Conservation (phyloP, 2,329 filamentous ascomycete genomes). For the Penicillium sp. region DNA sequence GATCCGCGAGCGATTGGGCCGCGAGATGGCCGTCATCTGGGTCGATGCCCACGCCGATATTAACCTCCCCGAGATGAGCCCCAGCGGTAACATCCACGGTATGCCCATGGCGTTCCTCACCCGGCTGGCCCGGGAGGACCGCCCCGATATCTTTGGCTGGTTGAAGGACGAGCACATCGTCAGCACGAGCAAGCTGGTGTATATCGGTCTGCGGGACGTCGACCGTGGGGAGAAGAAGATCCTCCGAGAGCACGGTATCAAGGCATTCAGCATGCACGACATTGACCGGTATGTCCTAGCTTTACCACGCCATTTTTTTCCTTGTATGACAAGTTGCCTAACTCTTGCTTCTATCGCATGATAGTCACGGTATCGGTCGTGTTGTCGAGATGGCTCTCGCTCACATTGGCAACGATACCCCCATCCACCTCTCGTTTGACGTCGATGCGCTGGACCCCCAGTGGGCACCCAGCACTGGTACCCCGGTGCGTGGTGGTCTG, state of each 20-base stretch:
- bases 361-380: conserved; percentile 84
- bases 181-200: conserved; percentile 84
- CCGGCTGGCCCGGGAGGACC: conserved; percentile 75
- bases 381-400: conserved; percentile 98
- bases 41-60: conserved; percentile 98
- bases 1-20: conserved; percentile 74
- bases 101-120: conserved; percentile 96
- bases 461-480: conserved; percentile 95
- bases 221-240: conserved; percentile 94
- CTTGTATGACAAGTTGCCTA: background rate
- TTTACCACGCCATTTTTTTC: background rate
- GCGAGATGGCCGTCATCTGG: conserved; percentile 95
- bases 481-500: conserved; percentile 87
- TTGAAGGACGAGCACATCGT: conserved; percentile 62
- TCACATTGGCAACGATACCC: conserved; percentile 90
- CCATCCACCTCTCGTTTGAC: conserved; percentile 96
- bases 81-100: conserved; percentile 92
- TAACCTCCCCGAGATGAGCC: conserved; percentile 89
- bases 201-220: conserved; percentile 92
- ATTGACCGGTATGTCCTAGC: conserved; percentile 71
- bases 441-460: conserved; percentile 94
- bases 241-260: conserved; percentile 83
- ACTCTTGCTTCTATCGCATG: conserved; percentile 5
- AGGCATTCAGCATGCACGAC: conserved; percentile 98
- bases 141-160: conserved; percentile 87